Percentiles rank a stretch among this genome's conserved stretches.
Conservation (phyloP, 139 green algal genomes). For the Ulvella scutata region DNA sequence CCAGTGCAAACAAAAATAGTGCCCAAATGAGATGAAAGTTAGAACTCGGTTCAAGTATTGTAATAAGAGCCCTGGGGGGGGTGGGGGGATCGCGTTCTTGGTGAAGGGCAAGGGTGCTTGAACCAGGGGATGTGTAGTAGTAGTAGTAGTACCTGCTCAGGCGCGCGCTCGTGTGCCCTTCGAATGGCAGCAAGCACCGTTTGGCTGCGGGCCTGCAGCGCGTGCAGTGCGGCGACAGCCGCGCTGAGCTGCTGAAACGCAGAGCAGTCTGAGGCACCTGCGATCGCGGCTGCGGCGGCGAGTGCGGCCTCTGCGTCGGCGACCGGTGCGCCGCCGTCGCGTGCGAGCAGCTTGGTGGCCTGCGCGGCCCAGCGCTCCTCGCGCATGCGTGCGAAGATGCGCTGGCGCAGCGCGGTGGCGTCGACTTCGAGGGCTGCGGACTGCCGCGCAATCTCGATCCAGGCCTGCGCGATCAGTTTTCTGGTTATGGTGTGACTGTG, state of each 20-base stretch:
- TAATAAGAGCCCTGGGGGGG: no score
- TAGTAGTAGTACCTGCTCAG: background rate
- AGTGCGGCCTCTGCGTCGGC: background rate
- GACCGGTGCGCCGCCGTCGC: background rate
- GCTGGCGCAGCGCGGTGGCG: conserved; percentile 6
- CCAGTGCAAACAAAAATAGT: no score
- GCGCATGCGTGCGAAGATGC: conserved; percentile 19
- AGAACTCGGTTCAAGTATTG: no score
- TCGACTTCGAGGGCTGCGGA: conserved; percentile 24
- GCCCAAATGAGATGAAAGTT: no score
- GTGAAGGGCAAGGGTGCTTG: no score
- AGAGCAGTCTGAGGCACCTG: background rate
- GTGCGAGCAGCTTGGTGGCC: background rate
- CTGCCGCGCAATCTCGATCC: conserved; percentile 12
- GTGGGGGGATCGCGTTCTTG: no score
- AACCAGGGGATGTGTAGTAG: background rate
- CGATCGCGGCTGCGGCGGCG: conserved; percentile 1
- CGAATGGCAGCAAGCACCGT: conserved; percentile 11
- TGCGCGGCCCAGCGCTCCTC: conserved; percentile 22
- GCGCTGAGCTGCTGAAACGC: background rate
- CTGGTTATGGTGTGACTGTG: no score
- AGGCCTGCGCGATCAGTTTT: background rate
- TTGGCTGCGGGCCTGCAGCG: background rate
- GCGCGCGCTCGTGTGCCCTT: background rate
- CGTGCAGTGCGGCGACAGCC: conserved; percentile 3